These are phyloP conservation scores for Carallia pectinifolia DNA, from an alignment of 345 rosid species.

Conservation along the genomic window DNA sequence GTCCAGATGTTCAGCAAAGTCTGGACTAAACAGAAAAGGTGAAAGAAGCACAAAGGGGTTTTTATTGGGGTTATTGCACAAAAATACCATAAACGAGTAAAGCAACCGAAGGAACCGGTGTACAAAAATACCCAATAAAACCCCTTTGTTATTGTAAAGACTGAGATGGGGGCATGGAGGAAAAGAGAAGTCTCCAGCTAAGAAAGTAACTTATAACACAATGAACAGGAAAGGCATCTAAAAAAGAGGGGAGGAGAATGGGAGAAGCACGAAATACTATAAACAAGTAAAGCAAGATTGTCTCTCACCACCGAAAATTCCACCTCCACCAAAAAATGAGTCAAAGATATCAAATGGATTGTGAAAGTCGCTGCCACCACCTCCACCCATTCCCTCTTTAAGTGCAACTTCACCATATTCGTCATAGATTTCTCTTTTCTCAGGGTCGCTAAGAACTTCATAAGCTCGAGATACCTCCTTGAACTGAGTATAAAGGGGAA, in stretches of 20 bases:
- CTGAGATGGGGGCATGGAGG: no score
- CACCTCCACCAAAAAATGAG: conserved; percentile 42
- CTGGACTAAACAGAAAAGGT: no score
- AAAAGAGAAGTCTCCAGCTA: not conserved
- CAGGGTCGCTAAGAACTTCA: conserved; percentile 67
- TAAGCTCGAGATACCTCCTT: conserved; percentile 70
- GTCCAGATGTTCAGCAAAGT: not conserved
- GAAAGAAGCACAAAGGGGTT: no score
- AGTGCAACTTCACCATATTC: conserved; percentile 69
- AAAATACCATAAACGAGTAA: no score
- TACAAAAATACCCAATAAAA: no score
- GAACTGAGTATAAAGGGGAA: conserved; percentile 36
- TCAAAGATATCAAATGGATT: conserved; percentile 63
- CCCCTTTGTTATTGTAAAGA: no score
- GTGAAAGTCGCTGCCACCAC: conserved; percentile 31
- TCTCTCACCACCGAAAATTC: conserved; percentile 41
- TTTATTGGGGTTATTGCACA: no score
- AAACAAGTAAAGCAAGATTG: not conserved
- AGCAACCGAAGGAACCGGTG: no score
- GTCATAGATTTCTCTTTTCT: conserved; percentile 63
- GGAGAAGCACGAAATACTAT: not conserved
- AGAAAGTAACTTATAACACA: not conserved
- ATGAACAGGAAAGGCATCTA: not conserved
- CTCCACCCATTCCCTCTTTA: conserved; percentile 72
- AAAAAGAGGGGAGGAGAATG: not conserved